Evolutionary conservation across 1,284 basidiomycete genomes (phyloP).

Genomic region (Grifola frondosa): DNA sequence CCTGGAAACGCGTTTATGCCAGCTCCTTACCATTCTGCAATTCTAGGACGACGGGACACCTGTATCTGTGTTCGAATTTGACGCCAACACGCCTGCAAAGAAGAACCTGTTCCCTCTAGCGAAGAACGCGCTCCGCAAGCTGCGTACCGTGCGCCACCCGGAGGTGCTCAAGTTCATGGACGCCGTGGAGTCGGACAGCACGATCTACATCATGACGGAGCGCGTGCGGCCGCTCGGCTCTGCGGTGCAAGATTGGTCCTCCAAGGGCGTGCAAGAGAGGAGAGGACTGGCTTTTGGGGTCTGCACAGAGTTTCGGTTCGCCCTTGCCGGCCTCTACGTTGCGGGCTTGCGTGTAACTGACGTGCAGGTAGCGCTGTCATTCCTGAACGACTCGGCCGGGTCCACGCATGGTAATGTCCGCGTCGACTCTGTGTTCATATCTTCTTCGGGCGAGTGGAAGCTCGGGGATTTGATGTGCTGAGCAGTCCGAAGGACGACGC

Average conservation of each 20-base stretch:
- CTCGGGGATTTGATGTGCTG: constrained; percentile 93
- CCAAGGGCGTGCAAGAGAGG: constrained; percentile 60
- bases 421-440: constrained; percentile 82
- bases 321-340: constrained; percentile 15
- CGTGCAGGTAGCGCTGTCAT: constrained; percentile 80
- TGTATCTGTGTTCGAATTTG: constrained; percentile 90
- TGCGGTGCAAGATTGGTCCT: constrained; percentile 65
- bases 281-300: constrained; percentile 98
- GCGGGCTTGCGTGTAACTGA: background rate
- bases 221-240: constrained; percentile 77
- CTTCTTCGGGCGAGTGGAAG: constrained; percentile 94
- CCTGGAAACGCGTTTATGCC: too few species aligned
- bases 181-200: constrained; percentile 84
- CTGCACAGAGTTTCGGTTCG: constrained; percentile 85
- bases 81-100: constrained; percentile 61
- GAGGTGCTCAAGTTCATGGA: constrained; percentile 96
- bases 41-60: constrained; percentile 81
- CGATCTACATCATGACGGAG: constrained; percentile 94
- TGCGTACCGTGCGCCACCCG: constrained; percentile 91
- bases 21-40: background rate
- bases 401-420: constrained; percentile 90
- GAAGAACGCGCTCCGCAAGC: constrained; percentile 87
- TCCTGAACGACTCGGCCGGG: constrained; percentile 83
- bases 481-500: constrained; percentile 79
- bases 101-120: constrained; percentile 74